phyloP scores from a whole-genome alignment of 805 yeast species.

The Groenewaldozyma salmanticensis region DNA sequence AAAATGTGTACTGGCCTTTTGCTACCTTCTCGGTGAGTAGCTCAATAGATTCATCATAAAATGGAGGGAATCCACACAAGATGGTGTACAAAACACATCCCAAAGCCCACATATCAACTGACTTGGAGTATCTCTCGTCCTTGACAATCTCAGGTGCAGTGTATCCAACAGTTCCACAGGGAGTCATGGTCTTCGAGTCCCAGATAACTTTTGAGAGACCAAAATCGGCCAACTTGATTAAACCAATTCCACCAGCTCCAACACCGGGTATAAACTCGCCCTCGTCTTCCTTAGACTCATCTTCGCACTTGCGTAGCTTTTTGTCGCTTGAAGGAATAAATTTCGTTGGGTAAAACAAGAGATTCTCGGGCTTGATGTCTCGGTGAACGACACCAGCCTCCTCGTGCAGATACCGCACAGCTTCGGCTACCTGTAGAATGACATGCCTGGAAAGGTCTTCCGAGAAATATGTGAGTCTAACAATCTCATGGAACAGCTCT shows the following conservation, averaged over 20 bases:
- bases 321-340: slow-evolving; percentile 29
- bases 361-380: slow-evolving; percentile 75
- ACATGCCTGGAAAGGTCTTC: slow-evolving; percentile 67
- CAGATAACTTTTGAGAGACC: slow-evolving; percentile 88
- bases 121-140: slow-evolving; percentile 84
- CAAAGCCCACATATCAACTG: slow-evolving; percentile 98
- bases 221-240: slow-evolving; percentile 87
- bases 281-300: slow-evolving; percentile 59
- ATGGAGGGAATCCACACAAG: slow-evolving; percentile 96
- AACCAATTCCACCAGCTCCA: slow-evolving; percentile 91
- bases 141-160: slow-evolving; percentile 97
- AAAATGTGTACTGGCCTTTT: slow-evolving; percentile 64
- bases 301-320: slow-evolving; percentile 31
- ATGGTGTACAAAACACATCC: slow-evolving; percentile 93
- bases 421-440: slow-evolving; percentile 59
- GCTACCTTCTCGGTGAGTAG: slow-evolving; percentile 69
- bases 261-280: slow-evolving; percentile 70
- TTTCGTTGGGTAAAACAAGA: slow-evolving; percentile 51
- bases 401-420: slow-evolving; percentile 62
- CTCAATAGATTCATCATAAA: slow-evolving; percentile 76
- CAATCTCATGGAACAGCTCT: slow-evolving; percentile 71
- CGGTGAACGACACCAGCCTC: slow-evolving; percentile 66
- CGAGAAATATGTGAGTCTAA: slow-evolving; percentile 64
- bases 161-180: slow-evolving; percentile 98
- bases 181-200: slow-evolving; percentile 86